These are phyloP conservation scores for Arabidopsis lyrata DNA, from an alignment of 441 rosid species.

Conservation along the genomic window DNA sequence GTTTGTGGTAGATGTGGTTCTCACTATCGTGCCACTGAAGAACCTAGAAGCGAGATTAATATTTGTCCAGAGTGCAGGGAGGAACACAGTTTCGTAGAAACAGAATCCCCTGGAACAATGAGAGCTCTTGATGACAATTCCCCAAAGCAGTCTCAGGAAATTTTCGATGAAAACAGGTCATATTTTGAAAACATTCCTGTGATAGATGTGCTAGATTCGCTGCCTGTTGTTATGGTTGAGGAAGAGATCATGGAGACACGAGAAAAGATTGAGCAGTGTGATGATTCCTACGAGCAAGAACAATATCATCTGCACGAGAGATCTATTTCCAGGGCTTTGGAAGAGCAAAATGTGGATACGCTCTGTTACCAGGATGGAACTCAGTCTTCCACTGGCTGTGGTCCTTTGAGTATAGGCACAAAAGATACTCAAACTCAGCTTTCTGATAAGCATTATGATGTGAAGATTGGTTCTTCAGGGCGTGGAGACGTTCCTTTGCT, in stretches of 20 bases:
- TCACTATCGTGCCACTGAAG: slow-evolving; percentile 53
- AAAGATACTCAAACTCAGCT: slow-evolving; percentile 48
- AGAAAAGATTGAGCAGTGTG: slow-evolving; percentile 49
- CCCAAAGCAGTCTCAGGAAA: slow-evolving; percentile 35
- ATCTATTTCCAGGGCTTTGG: slow-evolving; percentile 45
- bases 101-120: slow-evolving; percentile 45
- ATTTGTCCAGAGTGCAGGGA: slow-evolving; percentile 80
- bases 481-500: slow-evolving; percentile 71
- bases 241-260: slow-evolving; percentile 44
- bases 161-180: slow-evolving; percentile 47
- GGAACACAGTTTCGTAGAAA: slow-evolving; percentile 47
- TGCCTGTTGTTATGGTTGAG: slow-evolving; percentile 50
- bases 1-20: slow-evolving; percentile 74
- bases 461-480: slow-evolving; percentile 57
- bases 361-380: slow-evolving; percentile 47
- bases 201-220: slow-evolving; percentile 44
- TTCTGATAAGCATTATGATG: slow-evolving; percentile 45
- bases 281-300: slow-evolving; percentile 45
- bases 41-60: slow-evolving; percentile 49
- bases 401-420: slow-evolving; percentile 45
- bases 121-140: slow-evolving; percentile 46
- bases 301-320: slow-evolving; percentile 48
- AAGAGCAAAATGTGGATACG: slow-evolving; percentile 54
- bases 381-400: slow-evolving; percentile 50
- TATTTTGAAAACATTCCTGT: slow-evolving; percentile 46